These are phyloP conservation scores for Fallopia convolvulus DNA, from an alignment of 148 eudicot species.

Conservation along the genomic window DNA sequence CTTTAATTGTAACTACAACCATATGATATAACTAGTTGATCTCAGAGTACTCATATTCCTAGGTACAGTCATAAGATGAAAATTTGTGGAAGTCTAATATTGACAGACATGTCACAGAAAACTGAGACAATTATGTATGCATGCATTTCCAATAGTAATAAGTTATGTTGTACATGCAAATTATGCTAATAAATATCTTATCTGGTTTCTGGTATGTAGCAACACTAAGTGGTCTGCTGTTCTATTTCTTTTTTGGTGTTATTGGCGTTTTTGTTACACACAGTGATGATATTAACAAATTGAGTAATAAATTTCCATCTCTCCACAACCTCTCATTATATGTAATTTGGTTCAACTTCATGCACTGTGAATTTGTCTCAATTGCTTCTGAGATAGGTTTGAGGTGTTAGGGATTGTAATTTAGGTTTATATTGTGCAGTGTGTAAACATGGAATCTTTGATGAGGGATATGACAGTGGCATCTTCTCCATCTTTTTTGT, in stretches of 20 bases:
- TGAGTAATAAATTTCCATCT: background rate
- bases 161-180: background rate
- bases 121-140: background rate
- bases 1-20: too few species aligned
- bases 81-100: too few species aligned
- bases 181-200: background rate
- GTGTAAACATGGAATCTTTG: background rate
- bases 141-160: background rate
- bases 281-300: background rate
- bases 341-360: background rate
- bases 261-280: background rate
- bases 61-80: too few species aligned
- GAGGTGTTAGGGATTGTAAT: background rate
- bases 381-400: background rate
- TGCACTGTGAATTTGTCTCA: background rate
- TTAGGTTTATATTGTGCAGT: background rate
- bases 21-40: too few species aligned
- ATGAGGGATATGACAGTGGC: background rate
- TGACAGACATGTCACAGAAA: too few species aligned
- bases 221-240: background rate
- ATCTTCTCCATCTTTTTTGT: constrained; percentile 9
- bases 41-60: too few species aligned
- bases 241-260: too few species aligned
- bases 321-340: background rate
- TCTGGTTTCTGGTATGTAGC: background rate